Conservation (phyloP, 192 early-diverging fungal genomes). For the Linnemannia hyalina region DNA sequence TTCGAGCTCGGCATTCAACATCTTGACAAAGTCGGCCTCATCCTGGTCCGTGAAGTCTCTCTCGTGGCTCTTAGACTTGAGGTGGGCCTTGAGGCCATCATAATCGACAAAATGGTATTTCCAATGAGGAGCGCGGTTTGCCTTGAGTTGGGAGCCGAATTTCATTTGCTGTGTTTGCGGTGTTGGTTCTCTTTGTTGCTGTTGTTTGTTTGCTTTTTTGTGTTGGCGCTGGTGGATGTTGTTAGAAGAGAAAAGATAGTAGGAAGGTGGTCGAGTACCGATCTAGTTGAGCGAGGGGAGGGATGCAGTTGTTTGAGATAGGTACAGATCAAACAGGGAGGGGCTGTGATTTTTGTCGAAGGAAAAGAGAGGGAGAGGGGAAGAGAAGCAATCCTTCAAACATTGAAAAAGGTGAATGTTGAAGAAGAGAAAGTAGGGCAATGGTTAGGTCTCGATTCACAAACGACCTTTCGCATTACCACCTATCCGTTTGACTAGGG, state of each 20-base stretch:
- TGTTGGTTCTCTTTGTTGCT: neutral
- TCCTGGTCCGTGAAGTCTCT: slow-evolving; percentile 83
- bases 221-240: too few species aligned
- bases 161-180: slow-evolving; percentile 72
- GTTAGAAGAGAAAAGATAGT: neutral
- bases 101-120: slow-evolving; percentile 83
- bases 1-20: slow-evolving; percentile 87
- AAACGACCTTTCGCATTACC: too few species aligned
- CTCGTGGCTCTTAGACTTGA: slow-evolving; percentile 75
- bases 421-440: neutral
- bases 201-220: neutral
- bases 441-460: too few species aligned
- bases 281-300: neutral
- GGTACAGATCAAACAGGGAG: neutral
- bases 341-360: neutral
- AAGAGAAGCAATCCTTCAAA: too few species aligned
- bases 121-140: slow-evolving; percentile 81
- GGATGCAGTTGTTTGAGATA: neutral
- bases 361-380: too few species aligned
- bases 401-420: neutral
- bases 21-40: slow-evolving; percentile 88
- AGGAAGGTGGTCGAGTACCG: neutral
- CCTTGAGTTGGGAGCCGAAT: slow-evolving; percentile 84
- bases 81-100: slow-evolving; percentile 82
- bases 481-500: neutral